Evolutionary conservation across 2,329 filamentous ascomycete species (phyloP).

Genomic region (Cryphonectria radicalis): DNA sequence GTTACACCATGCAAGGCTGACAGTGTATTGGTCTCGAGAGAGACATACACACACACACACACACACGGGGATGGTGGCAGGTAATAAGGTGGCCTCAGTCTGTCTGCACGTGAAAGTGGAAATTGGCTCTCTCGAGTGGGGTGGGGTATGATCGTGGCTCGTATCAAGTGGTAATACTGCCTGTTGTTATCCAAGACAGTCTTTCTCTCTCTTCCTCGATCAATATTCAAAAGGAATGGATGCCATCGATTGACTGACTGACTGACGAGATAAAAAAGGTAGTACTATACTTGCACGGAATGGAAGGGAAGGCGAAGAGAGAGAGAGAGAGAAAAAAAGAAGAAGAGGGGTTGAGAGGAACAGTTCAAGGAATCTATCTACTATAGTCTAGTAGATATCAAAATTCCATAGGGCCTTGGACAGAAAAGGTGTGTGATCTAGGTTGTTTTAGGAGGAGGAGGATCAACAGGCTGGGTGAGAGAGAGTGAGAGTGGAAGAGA

Average conservation of each 20-base stretch:
- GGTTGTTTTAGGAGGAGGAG: not conserved
- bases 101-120: slow-evolving; percentile 22
- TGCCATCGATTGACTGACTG: not conserved
- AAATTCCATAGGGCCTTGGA: not conserved
- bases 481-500: not conserved
- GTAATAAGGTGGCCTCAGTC: slow-evolving; percentile 22
- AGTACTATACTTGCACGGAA: not conserved
- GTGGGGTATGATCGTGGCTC: slow-evolving; percentile 4
- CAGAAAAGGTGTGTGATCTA: not conserved
- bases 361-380: not conserved
- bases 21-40: not conserved
- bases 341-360: not conserved
- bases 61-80: not conserved
- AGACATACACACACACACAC: no score
- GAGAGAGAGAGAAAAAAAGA: not conserved
- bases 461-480: not conserved
- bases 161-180: no score
- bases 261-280: not conserved
- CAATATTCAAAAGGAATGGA: not conserved
- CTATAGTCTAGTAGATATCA: not conserved
- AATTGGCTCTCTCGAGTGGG: not conserved
- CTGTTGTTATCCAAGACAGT: not conserved
- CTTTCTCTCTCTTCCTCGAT: not conserved
- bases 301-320: not conserved
- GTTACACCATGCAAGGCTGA: not conserved